These are phyloP conservation scores for Lichtheimia corymbifera DNA, from an alignment of 371 early-diverging fungal species.

Conservation along the genomic window DNA sequence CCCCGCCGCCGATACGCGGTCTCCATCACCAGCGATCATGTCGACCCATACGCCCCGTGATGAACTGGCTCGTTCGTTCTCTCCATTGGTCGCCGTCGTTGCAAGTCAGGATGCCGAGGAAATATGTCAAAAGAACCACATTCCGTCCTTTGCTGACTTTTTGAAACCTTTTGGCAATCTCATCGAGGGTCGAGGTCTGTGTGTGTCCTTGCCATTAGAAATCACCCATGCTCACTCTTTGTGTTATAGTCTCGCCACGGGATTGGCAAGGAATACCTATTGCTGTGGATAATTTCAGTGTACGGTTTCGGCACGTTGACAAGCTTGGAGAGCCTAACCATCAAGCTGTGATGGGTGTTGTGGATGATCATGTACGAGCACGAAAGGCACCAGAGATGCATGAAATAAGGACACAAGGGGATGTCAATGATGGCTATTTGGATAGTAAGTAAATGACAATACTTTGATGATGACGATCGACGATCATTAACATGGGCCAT, in stretches of 20 bases:
- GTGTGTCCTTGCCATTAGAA: background rate
- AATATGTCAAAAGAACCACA: conserved; percentile 66
- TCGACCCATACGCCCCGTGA: conserved; percentile 44
- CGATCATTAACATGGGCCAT: background rate
- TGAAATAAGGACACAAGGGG: conserved; percentile 28
- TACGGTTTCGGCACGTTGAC: conserved; percentile 69
- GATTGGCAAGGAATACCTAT: conserved; percentile 70
- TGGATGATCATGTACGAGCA: conserved; percentile 56
- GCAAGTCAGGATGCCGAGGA: conserved; percentile 76
- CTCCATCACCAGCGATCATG: conserved; percentile 13
- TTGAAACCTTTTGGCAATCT: conserved; percentile 83
- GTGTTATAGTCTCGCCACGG: conserved; percentile 59
- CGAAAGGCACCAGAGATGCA: conserved; percentile 12
- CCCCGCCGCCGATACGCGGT: conserved; percentile 2
- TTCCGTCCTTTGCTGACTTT: conserved; percentile 72
- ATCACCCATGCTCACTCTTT: background rate
- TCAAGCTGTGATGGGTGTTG: conserved; percentile 52
- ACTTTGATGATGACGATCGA: background rate
- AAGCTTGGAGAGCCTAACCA: conserved; percentile 63
- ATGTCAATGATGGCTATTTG: conserved; percentile 53
- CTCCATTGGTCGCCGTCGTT: conserved; percentile 76
- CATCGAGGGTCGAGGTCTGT: conserved; percentile 72
- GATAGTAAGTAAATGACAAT: conserved; percentile 39
- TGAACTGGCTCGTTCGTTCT: conserved; percentile 61
- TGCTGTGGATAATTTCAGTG: conserved; percentile 63